Base-by-base conservation (phyloP, 2,329 filamentous ascomycete species). In the Microsporum audouinii region DNA sequence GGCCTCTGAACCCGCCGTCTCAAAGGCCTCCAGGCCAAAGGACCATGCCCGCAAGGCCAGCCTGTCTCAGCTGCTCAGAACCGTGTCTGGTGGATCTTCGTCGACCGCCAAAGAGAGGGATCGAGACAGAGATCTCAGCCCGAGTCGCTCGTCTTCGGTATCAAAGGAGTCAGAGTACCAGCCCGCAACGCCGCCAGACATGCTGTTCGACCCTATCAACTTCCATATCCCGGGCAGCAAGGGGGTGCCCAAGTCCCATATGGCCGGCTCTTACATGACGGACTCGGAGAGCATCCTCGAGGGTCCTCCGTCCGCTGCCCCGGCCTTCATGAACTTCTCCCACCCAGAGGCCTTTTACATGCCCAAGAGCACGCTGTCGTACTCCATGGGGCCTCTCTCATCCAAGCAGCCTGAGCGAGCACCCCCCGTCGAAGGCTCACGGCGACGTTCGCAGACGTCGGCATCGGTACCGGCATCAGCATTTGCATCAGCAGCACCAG, bases 261-360 rank as follows among this genome's bases (percentile, higher is more conserved):
- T 66, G 64, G 64, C 64, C 51, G 64, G 64, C 27, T 62, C 63
- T 1, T 66, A 65, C 41, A 60, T 63, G 51, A 65, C 64, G 10
- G 64, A 66, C 49, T 60, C 64, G 29, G 53, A 65, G 57, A 62
- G 60, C 36, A 8, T 63, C 12, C 39, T 62, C 2, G 69, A 69
- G 8, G 64, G 63, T 41, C 66, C 68, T 5, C 66, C 62, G n/a
- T 62, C 66, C 3, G 58, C 65, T 6, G 63, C 60, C 31, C 68
- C 70, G 49, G 67, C 66, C 14, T 67, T 69, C 29, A 62, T 74
- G 49, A 69, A 73, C 60, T 61, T 72, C n/a, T 66, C 69, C 8
- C 64, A 64, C 3, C 71, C 72, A 14, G 73, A 74, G 43, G 65
- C 66, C 27, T 73, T 70, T 38, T 73, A 76, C 62, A 61, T 65